Percentiles rank a stretch among this genome's conserved stretches.
These are phyloP conservation scores for Eucalyptus melliodora DNA, from an alignment of 345 rosid genomes.

Conservation along the genomic window DNA sequence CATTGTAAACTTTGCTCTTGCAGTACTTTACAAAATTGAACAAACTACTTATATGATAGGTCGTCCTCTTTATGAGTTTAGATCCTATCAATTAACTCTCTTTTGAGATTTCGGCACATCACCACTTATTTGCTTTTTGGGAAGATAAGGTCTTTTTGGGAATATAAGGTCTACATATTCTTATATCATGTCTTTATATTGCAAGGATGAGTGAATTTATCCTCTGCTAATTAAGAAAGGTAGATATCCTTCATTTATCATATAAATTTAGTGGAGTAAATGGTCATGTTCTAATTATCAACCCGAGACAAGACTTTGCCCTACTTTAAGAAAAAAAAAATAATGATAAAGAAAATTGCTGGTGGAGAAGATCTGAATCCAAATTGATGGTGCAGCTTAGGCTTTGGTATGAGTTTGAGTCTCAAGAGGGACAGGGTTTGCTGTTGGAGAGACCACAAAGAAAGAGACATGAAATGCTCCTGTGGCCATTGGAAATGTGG, in stretches of 20 bases:
- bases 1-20: background rate
- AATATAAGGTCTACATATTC: background rate
- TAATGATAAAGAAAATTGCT: background rate
- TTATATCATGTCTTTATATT: background rate
- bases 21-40: background rate
- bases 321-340: background rate
- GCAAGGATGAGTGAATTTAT: background rate
- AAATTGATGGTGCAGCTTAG: background rate
- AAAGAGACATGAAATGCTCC: background rate
- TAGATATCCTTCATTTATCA: background rate
- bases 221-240: background rate
- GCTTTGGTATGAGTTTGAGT: background rate
- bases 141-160: background rate
- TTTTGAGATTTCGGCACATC: background rate
- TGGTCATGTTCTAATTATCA: background rate
- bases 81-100: background rate
- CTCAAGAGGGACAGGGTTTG: background rate
- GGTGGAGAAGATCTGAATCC: background rate
- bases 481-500: conserved; percentile 14
- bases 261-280: background rate
- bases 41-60: background rate
- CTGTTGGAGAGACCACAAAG: background rate
- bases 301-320: background rate
- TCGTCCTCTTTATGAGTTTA: background rate
- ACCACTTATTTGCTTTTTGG: background rate